Evolutionary conservation across 805 yeast genomes (phyloP), one percentile per base, ranked within the genome.

Genomic region (Middelhovenomyces tepae): DNA sequence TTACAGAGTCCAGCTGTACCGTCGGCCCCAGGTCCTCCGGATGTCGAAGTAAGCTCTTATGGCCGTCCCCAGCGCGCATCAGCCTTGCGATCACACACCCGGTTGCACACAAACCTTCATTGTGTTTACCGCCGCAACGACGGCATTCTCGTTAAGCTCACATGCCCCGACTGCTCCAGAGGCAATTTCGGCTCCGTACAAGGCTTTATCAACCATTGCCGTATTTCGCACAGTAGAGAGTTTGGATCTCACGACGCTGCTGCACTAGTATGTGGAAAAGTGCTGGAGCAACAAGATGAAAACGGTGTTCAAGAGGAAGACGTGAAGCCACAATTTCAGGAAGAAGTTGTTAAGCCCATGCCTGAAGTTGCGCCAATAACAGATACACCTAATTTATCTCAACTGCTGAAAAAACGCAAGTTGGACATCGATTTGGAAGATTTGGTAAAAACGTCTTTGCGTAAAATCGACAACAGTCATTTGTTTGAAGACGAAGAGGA

Each of bases 161-260:
- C 73, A 6, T 82, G 94, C 51, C 71, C 75, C 1, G 69, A 66
- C 32, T 82, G 94, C 54, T 67, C 63, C 7, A 54, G 87, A 33
- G 66, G 74, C 26, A 81, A 79, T 40, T 82, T 82, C 48, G 75
- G 83, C 6, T 72, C 81, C 9, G 83, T 86, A 0, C 91, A 82
- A 50, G 91, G 91, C 10, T 79, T 82, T 44, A 65, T 80, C 22
- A 82, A 80, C 51, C 93, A 82, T 53, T 71, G 79, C 34, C 63
- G 91, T 38, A 67, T 78, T 16, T 80, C 86, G 6, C 93, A 82
- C 51, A 60, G 71, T n/a, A 71, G 69, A 35, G 83, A 76, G 37
- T 80, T 70, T 42, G 68, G 77, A 4, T 72, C 79, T 6, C 89
- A 80, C 46, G 85, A 78, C 40, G 69, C 78, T 9, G 87, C 91